phyloP scores from a whole-genome alignment of 768 basidiomycete species.

The Favolaschia claudopus region DNA sequence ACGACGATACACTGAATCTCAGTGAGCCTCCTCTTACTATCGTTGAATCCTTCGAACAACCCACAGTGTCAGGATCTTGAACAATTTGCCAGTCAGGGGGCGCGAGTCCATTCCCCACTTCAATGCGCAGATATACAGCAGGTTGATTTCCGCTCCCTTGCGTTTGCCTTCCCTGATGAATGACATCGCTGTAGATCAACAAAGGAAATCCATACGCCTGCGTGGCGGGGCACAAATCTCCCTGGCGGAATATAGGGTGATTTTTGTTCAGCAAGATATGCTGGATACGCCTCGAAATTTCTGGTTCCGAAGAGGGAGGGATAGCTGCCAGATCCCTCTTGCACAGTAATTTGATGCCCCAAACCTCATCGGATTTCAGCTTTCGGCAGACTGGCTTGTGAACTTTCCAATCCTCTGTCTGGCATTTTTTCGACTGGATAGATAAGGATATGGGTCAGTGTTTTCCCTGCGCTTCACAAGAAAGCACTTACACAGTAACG shows the following conservation, averaged over 20 bases:
- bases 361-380: constrained; percentile 24
- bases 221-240: constrained; percentile 29
- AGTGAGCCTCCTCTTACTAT: not conserved
- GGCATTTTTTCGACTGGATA: constrained; percentile 26
- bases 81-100: constrained; percentile 20
- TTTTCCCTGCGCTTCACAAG: not conserved
- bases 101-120: constrained; percentile 24
- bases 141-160: constrained; percentile 24
- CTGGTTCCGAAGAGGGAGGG: constrained; percentile 3
- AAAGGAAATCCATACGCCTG: constrained; percentile 26
- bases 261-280: constrained; percentile 26
- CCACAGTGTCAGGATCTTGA: constrained; percentile 9
- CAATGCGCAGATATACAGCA: constrained; percentile 32
- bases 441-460: constrained; percentile 4
- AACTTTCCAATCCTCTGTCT: constrained; percentile 29
- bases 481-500: constrained; percentile 6
- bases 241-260: constrained; percentile 25
- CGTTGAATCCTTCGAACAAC: not conserved
- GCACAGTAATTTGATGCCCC: constrained; percentile 31
- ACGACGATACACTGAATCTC: constrained; percentile 26
- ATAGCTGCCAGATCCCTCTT: constrained; percentile 9
- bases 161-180: constrained; percentile 10
- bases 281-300: constrained; percentile 20
- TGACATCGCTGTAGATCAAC: constrained; percentile 22
- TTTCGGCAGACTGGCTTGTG: constrained; percentile 32